Evolutionary conservation across 306 rosid genomes (phyloP), one percentile per base, ranked within the genome.

Genomic region (Lupinus albus): DNA sequence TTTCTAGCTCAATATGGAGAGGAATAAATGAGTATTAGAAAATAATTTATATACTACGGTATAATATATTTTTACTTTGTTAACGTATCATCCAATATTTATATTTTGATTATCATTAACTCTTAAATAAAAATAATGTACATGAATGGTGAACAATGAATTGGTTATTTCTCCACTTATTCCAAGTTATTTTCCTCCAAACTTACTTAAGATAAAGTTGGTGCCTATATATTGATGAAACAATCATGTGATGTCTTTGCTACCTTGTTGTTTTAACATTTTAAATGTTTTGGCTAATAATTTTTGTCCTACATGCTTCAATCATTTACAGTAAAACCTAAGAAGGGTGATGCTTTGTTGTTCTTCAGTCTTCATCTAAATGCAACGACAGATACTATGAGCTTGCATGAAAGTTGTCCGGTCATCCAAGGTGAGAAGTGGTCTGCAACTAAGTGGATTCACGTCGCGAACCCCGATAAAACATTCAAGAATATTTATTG

Each of bases 361-460:
- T 93, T 93, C 91, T 93, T 93, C 81, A 90, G 96, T 74, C 96
- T 93, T 51, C 86, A 84, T 85, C 94, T 84, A 0, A 83, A 90
- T 47, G 88, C 85, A 8, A 83, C 85, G 3, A 79, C 84, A 0
- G 99, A 93, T 70, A 0, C 71, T 18, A 61, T 1, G 18, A 93
- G 99, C 69, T 82, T 86, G 82, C 99, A 93, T 21, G 92, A 91
- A 38, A 90, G 99, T 79, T 93, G 99, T 73, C 99, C 96, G 0
- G 97, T 93, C 36, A 85, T 93, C 16, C 83, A 84, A 75, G 99
- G 97, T 0, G 99, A 93, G 84, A 93, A 93, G 79, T 93, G 99
- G 99, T 93, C 97, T 5, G 95, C 99, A 36, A 93, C 99, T 11
- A 93, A 93, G 81, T 93, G 99, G 96, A 88, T 93, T 80, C 99